Evolutionary conservation across 768 basidiomycete species (phyloP), one percentile per base, ranked within the genome.

Genomic region (Suillus alpinus): DNA sequence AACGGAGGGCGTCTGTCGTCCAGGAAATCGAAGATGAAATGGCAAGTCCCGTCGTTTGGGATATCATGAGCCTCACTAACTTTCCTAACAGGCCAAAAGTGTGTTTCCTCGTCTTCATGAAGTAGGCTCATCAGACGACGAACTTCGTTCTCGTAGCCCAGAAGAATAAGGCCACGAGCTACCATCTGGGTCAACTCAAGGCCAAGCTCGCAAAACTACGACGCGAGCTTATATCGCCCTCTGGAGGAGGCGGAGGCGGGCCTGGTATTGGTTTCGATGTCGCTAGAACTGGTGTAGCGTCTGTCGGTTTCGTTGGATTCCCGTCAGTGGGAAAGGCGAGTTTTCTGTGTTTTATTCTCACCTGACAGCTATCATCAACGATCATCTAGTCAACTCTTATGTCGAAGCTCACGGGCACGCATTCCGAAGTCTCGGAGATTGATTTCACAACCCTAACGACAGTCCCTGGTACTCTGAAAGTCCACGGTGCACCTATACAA

Each of bases 1-100:
- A 20, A 56, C 12, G 18, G 58, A 3, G 65, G 59, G 62, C 32
- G 60, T 59, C 43, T 56, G 9, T 62, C 37, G 49, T 32, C 62
- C 68, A 93, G 90, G 93, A 94, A 86, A 85, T 95, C 74, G 94
- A 95, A 84, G 92, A 94, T 92, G 94, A 95, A 77, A 95, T 95
- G 95, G 92, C 91, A 71, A 79, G 85, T 75, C 63, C 62, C 61
- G 44, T 40, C 59, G 56, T 64, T 52, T 63, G 57, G 44, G 26
- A 56, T 37, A 16, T 26, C 9, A 53, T 37, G 20, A 37, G 13
- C 34, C 34, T 23, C 9, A 6, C 52, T 53, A 53, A 53, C 23
- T 53, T 53, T 53, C 23, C 16, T 8, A 37, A 53, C 72, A 94
- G 90, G 84, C 88, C 72, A 94, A 84, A 84, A 95, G 91, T 92